A percentile compares a stretch with the other conserved stretches of the same genome.
Conservation (phyloP, 805 yeast species). For the Candida maris region DNA sequence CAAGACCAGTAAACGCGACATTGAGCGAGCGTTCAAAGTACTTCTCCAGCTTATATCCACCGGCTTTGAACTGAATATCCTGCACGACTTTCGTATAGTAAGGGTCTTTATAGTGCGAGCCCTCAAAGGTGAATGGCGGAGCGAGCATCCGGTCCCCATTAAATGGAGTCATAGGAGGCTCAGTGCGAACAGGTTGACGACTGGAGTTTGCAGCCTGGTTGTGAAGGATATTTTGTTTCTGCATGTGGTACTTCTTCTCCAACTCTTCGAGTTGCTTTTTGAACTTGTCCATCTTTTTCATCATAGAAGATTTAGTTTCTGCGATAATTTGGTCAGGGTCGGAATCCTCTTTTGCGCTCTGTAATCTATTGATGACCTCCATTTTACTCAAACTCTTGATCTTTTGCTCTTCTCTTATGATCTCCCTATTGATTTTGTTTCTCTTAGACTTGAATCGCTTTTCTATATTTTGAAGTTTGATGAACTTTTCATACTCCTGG, state of each 20-base stretch:
- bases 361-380: conserved; percentile 53
- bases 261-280: conserved; percentile 51
- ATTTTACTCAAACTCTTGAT: conserved; percentile 42
- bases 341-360: conserved; percentile 31
- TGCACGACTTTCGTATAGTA: conserved; percentile 37
- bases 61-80: conserved; percentile 70
- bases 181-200: conserved; percentile 26
- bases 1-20: conserved; percentile 87
- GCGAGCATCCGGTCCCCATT: conserved; percentile 75
- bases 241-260: conserved; percentile 26
- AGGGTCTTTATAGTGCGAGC: conserved; percentile 55
- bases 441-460: conserved; percentile 65
- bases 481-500: conserved; percentile 65
- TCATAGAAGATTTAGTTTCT: conserved; percentile 48
- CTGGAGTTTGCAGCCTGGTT: conserved; percentile 28
- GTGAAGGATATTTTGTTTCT: conserved; percentile 26
- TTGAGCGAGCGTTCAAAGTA: conserved; percentile 76
- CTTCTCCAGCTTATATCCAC: conserved; percentile 73
- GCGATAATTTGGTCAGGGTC: conserved; percentile 41
- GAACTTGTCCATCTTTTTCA: conserved; percentile 63
- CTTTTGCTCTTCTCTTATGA: conserved; percentile 47
- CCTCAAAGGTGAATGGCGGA: conserved; percentile 42
- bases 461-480: conserved; percentile 62
- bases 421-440: conserved; percentile 62
- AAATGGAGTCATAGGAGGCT: conserved; percentile 85